Percentiles rank a stretch among this genome's conserved stretches.
phyloP scores from a whole-genome alignment of 345 rosid genomes.

The Citrus sinensis region DNA sequence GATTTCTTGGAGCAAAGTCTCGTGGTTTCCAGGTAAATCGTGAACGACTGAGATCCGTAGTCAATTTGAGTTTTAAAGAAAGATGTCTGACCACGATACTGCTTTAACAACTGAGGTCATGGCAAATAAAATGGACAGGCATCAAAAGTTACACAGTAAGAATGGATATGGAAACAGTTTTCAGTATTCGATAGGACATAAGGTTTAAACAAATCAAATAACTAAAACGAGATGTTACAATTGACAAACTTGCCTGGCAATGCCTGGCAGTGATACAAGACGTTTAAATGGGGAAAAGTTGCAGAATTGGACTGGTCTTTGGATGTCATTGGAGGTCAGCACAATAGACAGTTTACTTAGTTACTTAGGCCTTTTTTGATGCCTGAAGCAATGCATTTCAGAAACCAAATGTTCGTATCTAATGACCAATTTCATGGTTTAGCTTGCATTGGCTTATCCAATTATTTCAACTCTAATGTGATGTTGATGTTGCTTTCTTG shows the following conservation, averaged over 20 bases:
- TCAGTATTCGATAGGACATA: background rate
- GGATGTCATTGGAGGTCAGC: background rate
- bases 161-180: background rate
- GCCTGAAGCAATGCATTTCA: background rate
- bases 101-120: background rate
- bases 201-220: background rate
- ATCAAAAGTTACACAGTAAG: background rate
- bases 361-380: background rate
- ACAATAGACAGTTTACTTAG: background rate
- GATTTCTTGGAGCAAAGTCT: constrained; percentile 96
- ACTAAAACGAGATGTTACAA: background rate
- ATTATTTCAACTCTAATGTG: background rate
- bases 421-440: background rate
- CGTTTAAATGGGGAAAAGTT: background rate
- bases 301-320: background rate
- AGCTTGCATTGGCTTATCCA: background rate
- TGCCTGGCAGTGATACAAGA: background rate
- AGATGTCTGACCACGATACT: background rate
- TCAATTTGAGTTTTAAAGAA: constrained; percentile 2
- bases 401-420: background rate
- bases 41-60: background rate
- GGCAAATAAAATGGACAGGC: background rate
- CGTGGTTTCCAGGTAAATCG: constrained; percentile 88
- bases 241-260: background rate
- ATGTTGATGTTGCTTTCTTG: background rate